Evolutionary conservation across 768 basidiomycete species (phyloP).

Genomic region (Suillus luteus): DNA sequence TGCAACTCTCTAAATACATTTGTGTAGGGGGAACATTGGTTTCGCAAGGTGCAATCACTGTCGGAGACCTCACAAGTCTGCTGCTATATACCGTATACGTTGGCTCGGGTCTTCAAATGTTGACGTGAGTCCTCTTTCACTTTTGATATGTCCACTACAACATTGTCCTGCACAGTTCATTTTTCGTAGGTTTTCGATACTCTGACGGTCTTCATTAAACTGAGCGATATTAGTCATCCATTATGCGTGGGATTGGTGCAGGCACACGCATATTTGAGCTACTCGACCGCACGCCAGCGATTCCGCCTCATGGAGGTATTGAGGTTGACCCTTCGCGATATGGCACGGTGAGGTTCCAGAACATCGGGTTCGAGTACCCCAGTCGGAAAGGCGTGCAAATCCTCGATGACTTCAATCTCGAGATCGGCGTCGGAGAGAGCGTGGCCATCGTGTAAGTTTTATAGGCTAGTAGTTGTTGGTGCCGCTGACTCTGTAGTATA

Average conservation of each 20-base stretch:
- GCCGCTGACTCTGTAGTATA: slow-evolving; percentile 11
- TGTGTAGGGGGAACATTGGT: slow-evolving; percentile 84
- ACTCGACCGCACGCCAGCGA: slow-evolving; percentile 75
- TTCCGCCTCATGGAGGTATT: slow-evolving; percentile 65
- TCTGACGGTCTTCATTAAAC: not conserved
- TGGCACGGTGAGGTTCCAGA: slow-evolving; percentile 78
- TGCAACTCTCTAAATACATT: slow-evolving; percentile 4
- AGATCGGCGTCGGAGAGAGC: slow-evolving; percentile 81
- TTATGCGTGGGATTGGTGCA: slow-evolving; percentile 97
- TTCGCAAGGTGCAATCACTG: slow-evolving; percentile 82
- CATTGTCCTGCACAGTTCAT: slow-evolving; percentile 29
- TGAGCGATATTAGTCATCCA: slow-evolving; percentile 60
- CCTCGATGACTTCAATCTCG: slow-evolving; percentile 79
- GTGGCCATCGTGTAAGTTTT: slow-evolving; percentile 87
- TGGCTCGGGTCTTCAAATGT: slow-evolving; percentile 75
- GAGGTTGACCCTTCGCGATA: slow-evolving; percentile 55
- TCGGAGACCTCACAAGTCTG: slow-evolving; percentile 88
- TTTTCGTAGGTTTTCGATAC: slow-evolving; percentile 36
- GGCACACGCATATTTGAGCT: slow-evolving; percentile 94
- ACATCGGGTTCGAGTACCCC: slow-evolving; percentile 88
- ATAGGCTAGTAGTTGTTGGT: slow-evolving; percentile 7
- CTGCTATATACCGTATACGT: slow-evolving; percentile 92
- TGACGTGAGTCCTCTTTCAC: slow-evolving; percentile 54
- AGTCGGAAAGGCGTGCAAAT: slow-evolving; percentile 80
- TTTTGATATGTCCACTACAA: slow-evolving; percentile 10